Evolutionary conservation across 495 filamentous ascomycete species (phyloP).

Genomic region (Penicillium bialowiezense): DNA sequence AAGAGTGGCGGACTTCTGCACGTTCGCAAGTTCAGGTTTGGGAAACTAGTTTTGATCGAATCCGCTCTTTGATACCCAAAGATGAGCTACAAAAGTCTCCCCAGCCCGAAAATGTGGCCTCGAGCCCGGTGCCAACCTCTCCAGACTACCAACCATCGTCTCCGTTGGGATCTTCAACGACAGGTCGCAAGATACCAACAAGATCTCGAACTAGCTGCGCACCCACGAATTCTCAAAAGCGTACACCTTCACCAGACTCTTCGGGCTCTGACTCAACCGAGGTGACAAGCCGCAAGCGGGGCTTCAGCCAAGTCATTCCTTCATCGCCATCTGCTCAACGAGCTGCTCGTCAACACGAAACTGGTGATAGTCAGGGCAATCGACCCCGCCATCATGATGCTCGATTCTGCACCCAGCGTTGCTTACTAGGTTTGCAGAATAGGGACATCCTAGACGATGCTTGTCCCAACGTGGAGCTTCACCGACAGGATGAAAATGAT

Average conservation of each 20-base stretch:
- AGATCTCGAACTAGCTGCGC: slow-evolving; percentile 21
- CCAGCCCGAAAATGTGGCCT: slow-evolving; percentile 10
- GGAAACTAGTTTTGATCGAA: slow-evolving; percentile 22
- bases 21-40: slow-evolving; percentile 17
- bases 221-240: background rate
- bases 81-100: slow-evolving; percentile 14
- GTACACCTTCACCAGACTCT: slow-evolving; percentile 11
- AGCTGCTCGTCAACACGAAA: slow-evolving; percentile 9
- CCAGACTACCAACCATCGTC: slow-evolving; percentile 21
- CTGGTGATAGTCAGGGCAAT: slow-evolving; percentile 7
- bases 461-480: too few species aligned
- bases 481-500: too few species aligned
- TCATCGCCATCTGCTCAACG: slow-evolving; percentile 10
- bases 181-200: slow-evolving; percentile 14
- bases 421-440: too few species aligned
- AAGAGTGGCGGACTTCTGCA: slow-evolving; percentile 31
- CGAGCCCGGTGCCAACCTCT: slow-evolving; percentile 13
- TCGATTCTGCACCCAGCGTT: too few species aligned
- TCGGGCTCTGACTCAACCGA: slow-evolving; percentile 22
- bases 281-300: slow-evolving; percentile 22
- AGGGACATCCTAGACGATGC: too few species aligned
- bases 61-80: slow-evolving; percentile 18
- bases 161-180: slow-evolving; percentile 9
- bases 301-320: slow-evolving; percentile 23
- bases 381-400: too few species aligned